Conservation (phyloP, 208 protist species). For the Acanthamoeba rhysodes region DNA sequence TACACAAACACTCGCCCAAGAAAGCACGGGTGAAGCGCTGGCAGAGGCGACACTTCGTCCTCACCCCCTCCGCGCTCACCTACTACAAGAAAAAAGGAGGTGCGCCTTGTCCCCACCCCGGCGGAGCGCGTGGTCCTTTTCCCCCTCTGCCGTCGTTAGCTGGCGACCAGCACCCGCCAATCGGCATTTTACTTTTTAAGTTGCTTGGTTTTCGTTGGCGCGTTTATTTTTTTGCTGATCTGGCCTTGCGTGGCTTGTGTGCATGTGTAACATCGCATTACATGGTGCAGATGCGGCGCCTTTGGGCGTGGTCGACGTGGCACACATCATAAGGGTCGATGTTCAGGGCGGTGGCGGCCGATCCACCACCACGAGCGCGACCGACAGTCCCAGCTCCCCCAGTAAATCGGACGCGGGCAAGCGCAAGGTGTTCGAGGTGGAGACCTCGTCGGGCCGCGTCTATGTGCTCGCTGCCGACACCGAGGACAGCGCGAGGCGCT, state of each 20-base stretch:
- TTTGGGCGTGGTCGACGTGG: not conserved
- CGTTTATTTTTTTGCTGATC: no score
- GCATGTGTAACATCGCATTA: no score
- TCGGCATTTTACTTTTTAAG: not conserved
- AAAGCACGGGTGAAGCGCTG: constrained; percentile 8
- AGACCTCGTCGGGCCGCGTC: not conserved
- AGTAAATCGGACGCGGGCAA: not conserved
- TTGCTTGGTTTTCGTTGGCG: not conserved
- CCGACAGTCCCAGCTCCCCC: not conserved
- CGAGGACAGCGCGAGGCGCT: not conserved
- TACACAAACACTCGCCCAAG: constrained; percentile 37
- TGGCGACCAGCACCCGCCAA: not conserved
- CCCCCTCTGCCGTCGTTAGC: not conserved
- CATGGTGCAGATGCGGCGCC: not conserved
- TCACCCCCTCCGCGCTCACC: not conserved
- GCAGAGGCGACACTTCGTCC: constrained; percentile 27
- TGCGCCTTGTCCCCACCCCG: not conserved
- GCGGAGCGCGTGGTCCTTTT: not conserved
- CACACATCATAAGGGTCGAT: not conserved
- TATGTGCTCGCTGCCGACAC: not conserved
- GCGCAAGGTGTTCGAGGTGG: not conserved
- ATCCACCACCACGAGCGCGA: not conserved
- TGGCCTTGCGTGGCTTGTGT: no score
- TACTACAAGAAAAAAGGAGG: constrained; percentile 51
- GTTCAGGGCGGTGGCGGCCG: not conserved